Conservation (phyloP, 768 basidiomycete species). For the Tulasnella sp. region DNA sequence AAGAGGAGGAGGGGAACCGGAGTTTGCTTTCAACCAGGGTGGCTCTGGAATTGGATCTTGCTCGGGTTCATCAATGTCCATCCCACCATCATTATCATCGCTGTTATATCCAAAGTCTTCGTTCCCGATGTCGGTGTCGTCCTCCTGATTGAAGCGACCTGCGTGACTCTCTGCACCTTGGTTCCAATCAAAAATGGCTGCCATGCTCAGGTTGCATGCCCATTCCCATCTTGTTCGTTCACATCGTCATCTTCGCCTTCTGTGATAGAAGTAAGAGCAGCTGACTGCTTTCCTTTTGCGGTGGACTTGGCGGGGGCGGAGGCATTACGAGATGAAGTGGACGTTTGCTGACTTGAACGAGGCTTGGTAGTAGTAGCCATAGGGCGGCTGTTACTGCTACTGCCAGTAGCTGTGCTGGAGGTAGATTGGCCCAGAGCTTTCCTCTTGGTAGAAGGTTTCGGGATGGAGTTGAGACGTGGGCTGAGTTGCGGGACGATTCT, state of each 20-base stretch:
- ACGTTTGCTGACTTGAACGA: background rate
- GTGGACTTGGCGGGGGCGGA: background rate
- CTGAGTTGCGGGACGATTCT: background rate
- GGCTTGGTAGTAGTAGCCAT: background rate
- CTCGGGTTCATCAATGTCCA: slow-evolving; percentile 12
- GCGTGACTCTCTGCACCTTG: background rate
- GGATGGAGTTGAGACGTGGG: background rate
- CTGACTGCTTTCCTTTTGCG: background rate
- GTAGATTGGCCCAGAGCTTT: background rate
- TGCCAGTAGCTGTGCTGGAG: background rate
- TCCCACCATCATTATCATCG: slow-evolving; percentile 2
- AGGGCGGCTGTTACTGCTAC: background rate
- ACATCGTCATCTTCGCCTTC: slow-evolving; percentile 2
- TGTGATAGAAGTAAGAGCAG: background rate
- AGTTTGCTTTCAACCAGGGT: background rate
- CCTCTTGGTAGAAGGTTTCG: background rate
- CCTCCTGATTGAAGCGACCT: background rate
- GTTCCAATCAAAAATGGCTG: background rate
- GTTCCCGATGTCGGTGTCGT: slow-evolving; percentile 16
- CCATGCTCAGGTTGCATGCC: slow-evolving; percentile 8
- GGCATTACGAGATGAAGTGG: background rate
- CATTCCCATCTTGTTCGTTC: slow-evolving; percentile 5
- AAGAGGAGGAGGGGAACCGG: too few relatives aligned
- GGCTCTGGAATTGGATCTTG: background rate
- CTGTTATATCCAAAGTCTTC: slow-evolving; percentile 5